Conservation (phyloP, 495 filamentous ascomycete genomes). For the Terfezia boudieri region DNA sequence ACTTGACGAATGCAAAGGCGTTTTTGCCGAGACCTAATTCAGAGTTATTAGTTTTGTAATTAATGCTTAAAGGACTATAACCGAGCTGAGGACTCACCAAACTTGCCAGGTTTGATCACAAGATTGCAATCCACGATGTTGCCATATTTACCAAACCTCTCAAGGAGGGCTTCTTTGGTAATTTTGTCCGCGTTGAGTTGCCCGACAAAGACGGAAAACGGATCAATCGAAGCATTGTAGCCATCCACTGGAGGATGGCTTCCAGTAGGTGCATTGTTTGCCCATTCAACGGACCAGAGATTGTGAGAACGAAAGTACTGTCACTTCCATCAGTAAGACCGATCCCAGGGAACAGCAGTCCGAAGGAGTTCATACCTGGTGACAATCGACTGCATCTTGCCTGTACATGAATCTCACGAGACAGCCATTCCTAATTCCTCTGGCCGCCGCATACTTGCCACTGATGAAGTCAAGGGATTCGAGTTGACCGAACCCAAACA, state of each 20-base stretch:
- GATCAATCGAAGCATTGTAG: slow-evolving; percentile 7
- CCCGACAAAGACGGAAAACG: slow-evolving; percentile 13
- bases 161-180: slow-evolving; percentile 8
- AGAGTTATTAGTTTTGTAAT: not conserved
- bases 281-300: slow-evolving; percentile 15
- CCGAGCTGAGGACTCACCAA: not conserved
- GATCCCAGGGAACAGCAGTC: not conserved
- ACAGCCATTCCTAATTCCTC: slow-evolving; percentile 12
- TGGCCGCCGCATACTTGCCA: slow-evolving; percentile 10
- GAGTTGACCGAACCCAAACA: slow-evolving; percentile 14
- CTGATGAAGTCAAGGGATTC: slow-evolving; percentile 14
- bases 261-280: slow-evolving; percentile 11
- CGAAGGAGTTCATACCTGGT: slow-evolving; percentile 6
- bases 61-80: not conserved
- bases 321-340: not conserved
- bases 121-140: slow-evolving; percentile 15
- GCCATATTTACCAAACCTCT: slow-evolving; percentile 12
- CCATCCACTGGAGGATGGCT: slow-evolving; percentile 4
- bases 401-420: slow-evolving; percentile 15
- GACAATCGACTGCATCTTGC: slow-evolving; percentile 17
- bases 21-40: slow-evolving; percentile 9
- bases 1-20: slow-evolving; percentile 15
- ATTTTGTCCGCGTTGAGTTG: slow-evolving; percentile 13
- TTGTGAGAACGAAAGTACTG: slow-evolving; percentile 15
- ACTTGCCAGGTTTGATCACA: slow-evolving; percentile 12